Evolutionary conservation across 768 basidiomycete species (phyloP).

Genomic region (Strobilomyces confusus): DNA sequence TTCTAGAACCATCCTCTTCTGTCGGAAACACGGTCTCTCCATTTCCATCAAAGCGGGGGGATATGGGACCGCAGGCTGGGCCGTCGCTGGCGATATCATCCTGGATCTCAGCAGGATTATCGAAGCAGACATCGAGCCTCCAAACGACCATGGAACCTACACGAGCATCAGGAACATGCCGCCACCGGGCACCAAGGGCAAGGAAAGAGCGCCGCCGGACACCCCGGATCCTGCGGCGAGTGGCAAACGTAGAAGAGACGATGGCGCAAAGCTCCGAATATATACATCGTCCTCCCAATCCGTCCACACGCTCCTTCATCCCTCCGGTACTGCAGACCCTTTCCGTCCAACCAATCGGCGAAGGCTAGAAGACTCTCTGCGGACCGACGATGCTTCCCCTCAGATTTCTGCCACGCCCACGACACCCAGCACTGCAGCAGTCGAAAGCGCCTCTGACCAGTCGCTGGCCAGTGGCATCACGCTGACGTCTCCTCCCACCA

Average conservation of each 20-base stretch:
- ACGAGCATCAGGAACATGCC: slow-evolving; percentile 59
- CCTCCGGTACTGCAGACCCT: slow-evolving; percentile 1
- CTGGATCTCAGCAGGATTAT: slow-evolving; percentile 71
- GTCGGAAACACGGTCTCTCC: slow-evolving; percentile 61
- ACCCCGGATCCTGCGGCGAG: slow-evolving; percentile 10
- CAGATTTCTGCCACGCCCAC: not conserved
- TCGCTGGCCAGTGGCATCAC: not conserved
- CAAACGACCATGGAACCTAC: slow-evolving; percentile 49
- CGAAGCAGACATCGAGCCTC: slow-evolving; percentile 65
- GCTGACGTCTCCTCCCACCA: not conserved
- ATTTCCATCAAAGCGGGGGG: slow-evolving; percentile 88
- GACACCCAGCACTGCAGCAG: not conserved
- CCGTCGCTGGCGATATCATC: slow-evolving; percentile 81
- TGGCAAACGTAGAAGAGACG: slow-evolving; percentile 56
- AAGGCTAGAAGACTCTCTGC: slow-evolving; percentile 9
- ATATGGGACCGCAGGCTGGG: slow-evolving; percentile 88
- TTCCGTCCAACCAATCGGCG: slow-evolving; percentile 21
- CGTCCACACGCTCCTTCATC: slow-evolving; percentile 49
- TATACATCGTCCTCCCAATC: slow-evolving; percentile 54
- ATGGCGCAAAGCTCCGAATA: slow-evolving; percentile 46
- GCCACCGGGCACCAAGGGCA: slow-evolving; percentile 51
- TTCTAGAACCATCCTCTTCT: slow-evolving; percentile 66
- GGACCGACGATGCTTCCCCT: not conserved
- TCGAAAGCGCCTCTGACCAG: not conserved
- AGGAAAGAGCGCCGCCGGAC: slow-evolving; percentile 29